Base-by-base conservation (phyloP, 148 eudicot genomes). In the Tetragonia tetragonoides region DNA sequence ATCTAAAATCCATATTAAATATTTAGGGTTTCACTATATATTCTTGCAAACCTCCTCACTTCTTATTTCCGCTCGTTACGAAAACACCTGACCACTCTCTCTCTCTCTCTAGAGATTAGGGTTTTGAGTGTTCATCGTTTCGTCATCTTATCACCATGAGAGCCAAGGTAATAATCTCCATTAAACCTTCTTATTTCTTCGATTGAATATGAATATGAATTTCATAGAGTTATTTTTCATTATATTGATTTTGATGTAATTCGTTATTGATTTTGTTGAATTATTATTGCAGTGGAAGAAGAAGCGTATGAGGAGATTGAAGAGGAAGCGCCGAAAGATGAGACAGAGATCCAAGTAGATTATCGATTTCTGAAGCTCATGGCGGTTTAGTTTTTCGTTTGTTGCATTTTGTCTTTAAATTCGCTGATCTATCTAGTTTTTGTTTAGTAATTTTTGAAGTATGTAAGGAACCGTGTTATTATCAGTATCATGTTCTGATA, bases 301-400 rank as follows among this genome's bases (percentile, higher is more conserved):
- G 90, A 87, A 87, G 90, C 89, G 89, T 66, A 87, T 87, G 89
- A 87, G 89, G 87, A 87, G 89, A 69, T 54, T 87, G 81, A 87
- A 87, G 87, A 87, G 89, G 83, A 87, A 87, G 89, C 89, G 89
- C 83, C 73, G 89, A 87, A 87, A 87, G 89, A 87, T 87, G 89
- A 87, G 89, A 65, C 89, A 87, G 80, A 82, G 89, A 84, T 87
- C 89, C 37, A 87, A 87, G 89, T 87, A 87, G 85, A 74, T 47
- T 1, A 14, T 54, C 64, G 34, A 28, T 28, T 28, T 24, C 53
- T 69, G 38, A 42, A 38, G 7, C 0, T 38, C 10, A 17, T 67
- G n/a, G 57, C n/a, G 73, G 68, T 59, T 41, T 67, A n/a, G 62
- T 61, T 54, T 67, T 39, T 12, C 2, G 66, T 44, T 28, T 28